Conservation (phyloP, 306 rosid species). For the Corylus heterophylla region DNA sequence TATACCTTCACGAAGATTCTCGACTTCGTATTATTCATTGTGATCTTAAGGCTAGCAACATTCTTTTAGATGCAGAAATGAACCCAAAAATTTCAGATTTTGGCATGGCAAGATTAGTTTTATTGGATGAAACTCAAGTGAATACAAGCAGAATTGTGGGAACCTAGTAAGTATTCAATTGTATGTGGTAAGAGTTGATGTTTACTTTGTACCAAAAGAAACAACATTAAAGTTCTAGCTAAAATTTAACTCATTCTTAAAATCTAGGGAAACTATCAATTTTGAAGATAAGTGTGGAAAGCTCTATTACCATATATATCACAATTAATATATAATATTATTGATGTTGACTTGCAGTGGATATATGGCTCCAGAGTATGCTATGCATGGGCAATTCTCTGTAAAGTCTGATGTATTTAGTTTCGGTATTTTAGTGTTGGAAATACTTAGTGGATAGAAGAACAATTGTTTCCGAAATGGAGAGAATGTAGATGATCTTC, state of each 20-base stretch:
- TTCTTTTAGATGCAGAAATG: too few relatives aligned
- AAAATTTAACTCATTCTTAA: not conserved
- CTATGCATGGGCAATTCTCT: constrained; percentile 15
- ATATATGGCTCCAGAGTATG: constrained; percentile 27
- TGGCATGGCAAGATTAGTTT: too few relatives aligned
- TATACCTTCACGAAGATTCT: too few relatives aligned
- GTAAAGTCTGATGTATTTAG: not conserved
- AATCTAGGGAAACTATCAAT: not conserved
- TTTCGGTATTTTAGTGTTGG: not conserved
- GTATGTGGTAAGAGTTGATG: not conserved
- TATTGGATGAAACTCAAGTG: too few relatives aligned
- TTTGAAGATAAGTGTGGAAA: too few relatives aligned
- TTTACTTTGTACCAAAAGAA: not conserved
- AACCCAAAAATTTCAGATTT: too few relatives aligned
- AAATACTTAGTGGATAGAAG: constrained; percentile 9
- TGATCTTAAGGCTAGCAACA: too few relatives aligned
- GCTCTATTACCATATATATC: too few relatives aligned
- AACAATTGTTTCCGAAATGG: constrained; percentile 13
- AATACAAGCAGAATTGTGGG: too few relatives aligned
- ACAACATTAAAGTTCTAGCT: not conserved
- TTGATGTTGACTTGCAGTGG: not conserved
- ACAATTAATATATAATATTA: not conserved
- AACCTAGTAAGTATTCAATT: too few relatives aligned
- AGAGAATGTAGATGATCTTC: constrained; percentile 24
- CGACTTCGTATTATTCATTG: too few relatives aligned